These are phyloP conservation scores for Nissolia schottii DNA, from an alignment of 306 rosid genomes.

Conservation along the genomic window DNA sequence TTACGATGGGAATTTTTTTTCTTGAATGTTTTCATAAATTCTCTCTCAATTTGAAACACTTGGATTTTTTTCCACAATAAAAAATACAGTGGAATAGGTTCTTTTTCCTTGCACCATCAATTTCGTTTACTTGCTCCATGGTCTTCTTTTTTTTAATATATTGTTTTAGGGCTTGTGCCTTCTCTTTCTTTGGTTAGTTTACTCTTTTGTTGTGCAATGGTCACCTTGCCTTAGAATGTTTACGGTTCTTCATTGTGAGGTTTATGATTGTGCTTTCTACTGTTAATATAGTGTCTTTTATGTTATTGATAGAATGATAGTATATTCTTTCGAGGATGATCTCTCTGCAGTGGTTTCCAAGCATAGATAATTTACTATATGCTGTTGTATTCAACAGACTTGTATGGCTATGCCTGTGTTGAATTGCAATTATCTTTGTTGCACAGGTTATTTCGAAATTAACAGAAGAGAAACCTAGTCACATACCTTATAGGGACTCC, in stretches of 20 bases:
- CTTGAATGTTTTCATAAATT: not conserved
- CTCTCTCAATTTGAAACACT: not conserved
- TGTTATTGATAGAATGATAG: constrained; percentile 8
- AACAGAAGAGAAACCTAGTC: constrained; percentile 85
- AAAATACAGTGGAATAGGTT: constrained; percentile 1
- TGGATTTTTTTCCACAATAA: not conserved
- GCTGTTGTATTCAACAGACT: not conserved
- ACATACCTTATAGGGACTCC: constrained; percentile 95
- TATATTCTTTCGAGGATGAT: not conserved
- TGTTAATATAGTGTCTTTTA: not conserved
- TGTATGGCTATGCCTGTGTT: constrained; percentile 10
- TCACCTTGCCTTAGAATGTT: constrained; percentile 3
- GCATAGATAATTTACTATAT: not conserved
- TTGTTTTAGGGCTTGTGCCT: constrained; percentile 5
- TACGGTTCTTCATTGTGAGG: not conserved
- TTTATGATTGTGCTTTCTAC: constrained; percentile 3
- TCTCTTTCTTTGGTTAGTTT: constrained; percentile 4
- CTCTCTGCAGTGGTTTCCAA: not conserved
- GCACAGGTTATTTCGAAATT: constrained; percentile 90
- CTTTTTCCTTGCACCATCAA: not conserved
- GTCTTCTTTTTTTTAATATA: not conserved
- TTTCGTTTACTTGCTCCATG: not conserved
- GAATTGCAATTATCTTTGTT: constrained; percentile 27
- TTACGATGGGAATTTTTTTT: not conserved
- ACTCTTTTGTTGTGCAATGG: constrained; percentile 8